Evolutionary conservation across 2,329 filamentous ascomycete species (phyloP).

Genomic region (Penicillium sp.): DNA sequence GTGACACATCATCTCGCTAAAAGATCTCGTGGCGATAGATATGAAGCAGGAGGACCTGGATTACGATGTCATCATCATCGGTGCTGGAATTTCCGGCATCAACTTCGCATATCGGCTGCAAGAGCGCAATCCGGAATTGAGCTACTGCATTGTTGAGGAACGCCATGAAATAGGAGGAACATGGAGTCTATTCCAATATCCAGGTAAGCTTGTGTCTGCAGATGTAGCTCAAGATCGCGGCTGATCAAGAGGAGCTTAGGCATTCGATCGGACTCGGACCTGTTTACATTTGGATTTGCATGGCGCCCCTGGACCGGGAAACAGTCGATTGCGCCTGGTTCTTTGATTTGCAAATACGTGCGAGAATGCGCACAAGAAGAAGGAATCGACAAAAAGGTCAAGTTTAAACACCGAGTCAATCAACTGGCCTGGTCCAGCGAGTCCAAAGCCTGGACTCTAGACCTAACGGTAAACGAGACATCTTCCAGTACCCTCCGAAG

Average conservation of each 20-base stretch:
- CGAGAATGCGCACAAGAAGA: conserved; percentile 53
- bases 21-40: no score
- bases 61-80: conserved; percentile 67
- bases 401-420: conserved; percentile 56
- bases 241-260: no score
- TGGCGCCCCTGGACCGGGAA: conserved; percentile 70
- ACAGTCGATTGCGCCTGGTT: conserved; percentile 56
- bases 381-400: conserved; percentile 62
- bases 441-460: conserved; percentile 59
- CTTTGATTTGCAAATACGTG: conserved; percentile 61
- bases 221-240: no score
- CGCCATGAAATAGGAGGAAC: conserved; percentile 72
- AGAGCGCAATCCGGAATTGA: conserved; percentile 57
- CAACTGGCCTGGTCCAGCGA: conserved; percentile 59
- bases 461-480: conserved; percentile 46
- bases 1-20: no score
- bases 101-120: conserved; percentile 73
- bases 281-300: conserved; percentile 67
- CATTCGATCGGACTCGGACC: conserved; percentile 67
- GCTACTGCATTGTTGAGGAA: conserved; percentile 70
- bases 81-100: conserved; percentile 76
- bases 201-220: no score
- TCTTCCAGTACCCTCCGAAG: no score
- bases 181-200: conserved; percentile 78
- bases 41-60: no score